Evolutionary conservation across 1,139 yeast species (phyloP).

Genomic region (Trichomonascaceae sp.): DNA sequence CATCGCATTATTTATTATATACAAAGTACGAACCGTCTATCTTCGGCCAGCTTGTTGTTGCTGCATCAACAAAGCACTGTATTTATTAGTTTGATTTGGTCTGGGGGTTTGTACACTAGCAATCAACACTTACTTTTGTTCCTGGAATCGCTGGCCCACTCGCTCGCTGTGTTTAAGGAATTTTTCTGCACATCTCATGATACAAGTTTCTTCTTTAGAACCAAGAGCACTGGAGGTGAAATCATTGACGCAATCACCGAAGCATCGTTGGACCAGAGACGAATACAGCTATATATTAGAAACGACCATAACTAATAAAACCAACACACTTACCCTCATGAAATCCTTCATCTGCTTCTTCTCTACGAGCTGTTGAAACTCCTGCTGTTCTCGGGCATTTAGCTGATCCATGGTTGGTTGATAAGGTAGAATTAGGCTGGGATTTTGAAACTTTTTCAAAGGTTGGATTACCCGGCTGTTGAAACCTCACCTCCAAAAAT

Average conservation of each 20-base stretch:
- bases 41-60: conserved; percentile 12
- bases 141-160: conserved; percentile 98
- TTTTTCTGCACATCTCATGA: conserved; percentile 90
- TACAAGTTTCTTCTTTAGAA: conserved; percentile 76
- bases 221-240: conserved; percentile 89
- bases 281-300: conserved; percentile 52
- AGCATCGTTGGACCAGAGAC: conserved; percentile 91
- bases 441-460: neutral
- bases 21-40: neutral
- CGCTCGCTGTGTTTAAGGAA: conserved; percentile 97
- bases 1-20: conserved; percentile 10
- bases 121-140: conserved; percentile 51
- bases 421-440: neutral
- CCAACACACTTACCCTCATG: conserved; percentile 60
- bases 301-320: neutral
- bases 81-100: conserved; percentile 9
- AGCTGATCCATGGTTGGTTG: conserved; percentile 36
- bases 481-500: neutral
- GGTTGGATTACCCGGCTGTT: neutral
- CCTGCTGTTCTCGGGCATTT: conserved; percentile 89
- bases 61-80: conserved; percentile 26
- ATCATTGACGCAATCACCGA: conserved; percentile 95
- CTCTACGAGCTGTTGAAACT: conserved; percentile 90
- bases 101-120: neutral
- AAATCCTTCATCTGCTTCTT: conserved; percentile 98